These are phyloP conservation scores for Gypsophila paniculata DNA, from an alignment of 179 eudicot species.

Conservation along the genomic window DNA sequence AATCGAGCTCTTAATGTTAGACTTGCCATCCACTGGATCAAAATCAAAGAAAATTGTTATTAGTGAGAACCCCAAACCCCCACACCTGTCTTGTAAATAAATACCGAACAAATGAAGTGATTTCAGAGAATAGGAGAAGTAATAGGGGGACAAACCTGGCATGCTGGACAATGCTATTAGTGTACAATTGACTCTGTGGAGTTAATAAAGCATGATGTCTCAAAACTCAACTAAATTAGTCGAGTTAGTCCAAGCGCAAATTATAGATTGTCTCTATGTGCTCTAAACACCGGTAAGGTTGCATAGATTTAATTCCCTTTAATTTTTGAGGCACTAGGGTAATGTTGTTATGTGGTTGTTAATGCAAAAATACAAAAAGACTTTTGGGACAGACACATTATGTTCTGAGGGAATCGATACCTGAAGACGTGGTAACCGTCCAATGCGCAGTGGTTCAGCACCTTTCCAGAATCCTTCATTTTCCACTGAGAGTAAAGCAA, in stretches of 20 bases:
- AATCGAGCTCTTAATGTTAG: no score
- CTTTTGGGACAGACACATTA: not conserved
- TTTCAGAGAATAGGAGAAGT: not conserved
- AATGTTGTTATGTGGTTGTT: not conserved
- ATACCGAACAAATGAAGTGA: no score
- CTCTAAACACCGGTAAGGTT: not conserved
- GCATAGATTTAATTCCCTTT: not conserved
- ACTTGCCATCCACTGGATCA: no score
- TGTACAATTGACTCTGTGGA: not conserved
- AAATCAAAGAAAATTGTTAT: no score
- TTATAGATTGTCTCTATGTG: not conserved
- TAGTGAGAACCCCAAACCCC: no score
- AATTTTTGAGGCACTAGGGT: no score
- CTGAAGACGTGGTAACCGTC: slow-evolving; percentile 85
- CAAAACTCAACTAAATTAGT: not conserved
- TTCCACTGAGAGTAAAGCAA: slow-evolving; percentile 90
- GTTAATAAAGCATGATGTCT: not conserved
- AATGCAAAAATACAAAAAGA: not conserved
- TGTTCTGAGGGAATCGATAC: slow-evolving; percentile 28
- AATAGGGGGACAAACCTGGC: not conserved
- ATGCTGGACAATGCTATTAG: not conserved
- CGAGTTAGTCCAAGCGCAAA: not conserved
- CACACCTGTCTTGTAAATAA: no score
- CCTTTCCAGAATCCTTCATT: slow-evolving; percentile 85
- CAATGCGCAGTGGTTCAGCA: slow-evolving; percentile 73